Conservation (phyloP, 306 rosid species). For the Acacia melanoxylon region DNA sequence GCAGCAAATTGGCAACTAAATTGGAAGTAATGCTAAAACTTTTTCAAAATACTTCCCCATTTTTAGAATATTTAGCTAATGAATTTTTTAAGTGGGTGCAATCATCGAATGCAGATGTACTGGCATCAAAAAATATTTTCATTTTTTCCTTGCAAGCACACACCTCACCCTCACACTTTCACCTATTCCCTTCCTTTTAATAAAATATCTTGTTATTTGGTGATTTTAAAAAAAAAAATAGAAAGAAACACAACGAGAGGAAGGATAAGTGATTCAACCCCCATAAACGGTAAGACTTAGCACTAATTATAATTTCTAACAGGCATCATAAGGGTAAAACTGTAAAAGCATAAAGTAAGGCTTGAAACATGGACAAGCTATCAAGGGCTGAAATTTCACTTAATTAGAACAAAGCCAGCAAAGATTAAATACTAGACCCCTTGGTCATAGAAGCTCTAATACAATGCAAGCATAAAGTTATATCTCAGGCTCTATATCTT, state of each 20-base stretch:
- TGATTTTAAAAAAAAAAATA: background rate
- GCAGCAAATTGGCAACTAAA: background rate
- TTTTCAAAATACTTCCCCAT: background rate
- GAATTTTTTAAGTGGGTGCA: background rate
- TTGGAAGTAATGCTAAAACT: background rate
- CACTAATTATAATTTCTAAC: background rate
- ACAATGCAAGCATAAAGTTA: background rate
- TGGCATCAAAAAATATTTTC: background rate
- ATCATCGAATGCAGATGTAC: background rate
- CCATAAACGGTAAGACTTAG: background rate
- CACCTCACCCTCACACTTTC: background rate
- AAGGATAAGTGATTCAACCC: background rate
- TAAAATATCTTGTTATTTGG: background rate
- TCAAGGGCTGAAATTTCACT: background rate
- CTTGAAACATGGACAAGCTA: background rate
- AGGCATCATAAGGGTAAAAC: background rate
- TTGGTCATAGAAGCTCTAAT: background rate
- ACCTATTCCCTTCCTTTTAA: background rate
- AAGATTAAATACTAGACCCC: background rate
- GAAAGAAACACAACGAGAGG: background rate
- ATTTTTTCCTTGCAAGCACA: background rate
- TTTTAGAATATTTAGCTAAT: background rate
- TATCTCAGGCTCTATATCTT: background rate
- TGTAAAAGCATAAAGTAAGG: background rate
- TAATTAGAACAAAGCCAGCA: background rate